These are phyloP conservation scores for Cyberlindnera maclurae DNA, from an alignment of 805 yeast species.

Conservation along the genomic window DNA sequence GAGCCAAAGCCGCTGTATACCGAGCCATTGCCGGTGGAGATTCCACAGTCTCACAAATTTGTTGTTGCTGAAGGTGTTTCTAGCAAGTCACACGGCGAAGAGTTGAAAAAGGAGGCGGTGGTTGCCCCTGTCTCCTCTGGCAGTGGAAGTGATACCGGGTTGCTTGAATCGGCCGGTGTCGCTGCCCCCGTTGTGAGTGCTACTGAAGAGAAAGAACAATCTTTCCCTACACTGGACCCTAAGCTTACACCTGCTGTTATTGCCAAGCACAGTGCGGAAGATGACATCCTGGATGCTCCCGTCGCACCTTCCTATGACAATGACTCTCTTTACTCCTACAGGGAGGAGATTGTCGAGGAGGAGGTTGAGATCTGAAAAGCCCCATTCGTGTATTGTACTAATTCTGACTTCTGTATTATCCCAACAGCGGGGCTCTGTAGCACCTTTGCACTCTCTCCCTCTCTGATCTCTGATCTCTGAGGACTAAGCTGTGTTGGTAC, in stretches of 20 bases:
- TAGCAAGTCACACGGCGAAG: slow-evolving; percentile 3
- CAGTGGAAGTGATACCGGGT: not conserved
- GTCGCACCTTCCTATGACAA: slow-evolving; percentile 3
- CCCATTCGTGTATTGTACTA: not conserved
- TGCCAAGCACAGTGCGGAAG: no score
- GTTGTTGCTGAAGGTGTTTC: slow-evolving; percentile 10
- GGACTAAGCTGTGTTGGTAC: not conserved
- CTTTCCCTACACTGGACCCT: slow-evolving; percentile 18
- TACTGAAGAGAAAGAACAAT: slow-evolving; percentile 1
- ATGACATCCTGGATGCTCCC: no score
- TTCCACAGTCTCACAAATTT: slow-evolving; percentile 18
- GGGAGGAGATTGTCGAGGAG: slow-evolving; percentile 19
- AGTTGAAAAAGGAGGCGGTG: not conserved
- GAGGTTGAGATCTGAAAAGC: slow-evolving; percentile 7
- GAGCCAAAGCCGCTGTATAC: slow-evolving; percentile 3
- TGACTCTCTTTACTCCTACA: slow-evolving; percentile 16
- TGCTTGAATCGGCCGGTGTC: slow-evolving; percentile 3
- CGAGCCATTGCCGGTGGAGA: slow-evolving; percentile 14
- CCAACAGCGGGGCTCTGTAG: not conserved
- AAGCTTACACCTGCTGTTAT: slow-evolving; percentile 11
- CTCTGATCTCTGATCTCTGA: not conserved
- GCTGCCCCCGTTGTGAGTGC: slow-evolving; percentile 1
- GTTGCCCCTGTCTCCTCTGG: not conserved
- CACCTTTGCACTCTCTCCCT: not conserved
- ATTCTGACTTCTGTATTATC: not conserved